Percentiles rank a stretch among this genome's conserved stretches.
These are phyloP conservation scores for Tricharina praecox DNA, from an alignment of 495 filamentous ascomycete species.

Conservation along the genomic window DNA sequence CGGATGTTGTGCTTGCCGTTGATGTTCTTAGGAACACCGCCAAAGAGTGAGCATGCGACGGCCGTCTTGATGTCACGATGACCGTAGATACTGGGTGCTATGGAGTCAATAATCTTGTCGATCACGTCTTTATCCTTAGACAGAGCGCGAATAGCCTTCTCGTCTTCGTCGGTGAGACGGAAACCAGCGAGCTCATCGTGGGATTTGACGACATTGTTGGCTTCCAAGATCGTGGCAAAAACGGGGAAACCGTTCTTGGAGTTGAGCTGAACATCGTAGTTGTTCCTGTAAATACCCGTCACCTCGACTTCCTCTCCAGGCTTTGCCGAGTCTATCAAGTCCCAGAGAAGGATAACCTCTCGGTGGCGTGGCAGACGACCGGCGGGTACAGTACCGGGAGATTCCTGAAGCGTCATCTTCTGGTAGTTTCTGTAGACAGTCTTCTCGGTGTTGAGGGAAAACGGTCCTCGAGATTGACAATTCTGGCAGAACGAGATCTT, in stretches of 20 bases:
- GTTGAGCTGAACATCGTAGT: conserved; percentile 93
- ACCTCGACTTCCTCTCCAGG: conserved; percentile 96
- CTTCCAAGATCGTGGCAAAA: conserved; percentile 93
- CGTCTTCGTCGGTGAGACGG: conserved; percentile 87
- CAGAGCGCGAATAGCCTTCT: conserved; percentile 74
- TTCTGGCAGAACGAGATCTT: conserved; percentile 94
- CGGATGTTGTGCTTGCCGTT: conserved; percentile 77
- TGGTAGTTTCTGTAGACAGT: conserved; percentile 99
- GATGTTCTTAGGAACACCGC: conserved; percentile 80
- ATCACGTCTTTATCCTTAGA: conserved; percentile 80
- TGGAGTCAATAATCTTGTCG: conserved; percentile 85
- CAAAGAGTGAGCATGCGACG: conserved; percentile 83
- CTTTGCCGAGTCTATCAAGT: conserved; percentile 91
- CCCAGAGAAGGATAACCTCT: conserved; percentile 91
- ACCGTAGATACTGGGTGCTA: conserved; percentile 94
- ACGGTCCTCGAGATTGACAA: conserved; percentile 90
- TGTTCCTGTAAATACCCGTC: conserved; percentile 95
- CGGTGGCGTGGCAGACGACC: conserved; percentile 88
- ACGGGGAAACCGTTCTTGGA: conserved; percentile 99
- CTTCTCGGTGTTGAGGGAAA: conserved; percentile 91
- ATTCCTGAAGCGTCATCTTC: conserved; percentile 92
- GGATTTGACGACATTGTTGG: conserved; percentile 89
- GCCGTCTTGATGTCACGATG: conserved; percentile 97
- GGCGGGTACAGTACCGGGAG: conserved; percentile 89
- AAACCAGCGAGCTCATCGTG: conserved; percentile 98